Evolutionary conservation across 2,329 filamentous ascomycete species (phyloP).

Genomic region (Fusarium tanahbumbuense): DNA sequence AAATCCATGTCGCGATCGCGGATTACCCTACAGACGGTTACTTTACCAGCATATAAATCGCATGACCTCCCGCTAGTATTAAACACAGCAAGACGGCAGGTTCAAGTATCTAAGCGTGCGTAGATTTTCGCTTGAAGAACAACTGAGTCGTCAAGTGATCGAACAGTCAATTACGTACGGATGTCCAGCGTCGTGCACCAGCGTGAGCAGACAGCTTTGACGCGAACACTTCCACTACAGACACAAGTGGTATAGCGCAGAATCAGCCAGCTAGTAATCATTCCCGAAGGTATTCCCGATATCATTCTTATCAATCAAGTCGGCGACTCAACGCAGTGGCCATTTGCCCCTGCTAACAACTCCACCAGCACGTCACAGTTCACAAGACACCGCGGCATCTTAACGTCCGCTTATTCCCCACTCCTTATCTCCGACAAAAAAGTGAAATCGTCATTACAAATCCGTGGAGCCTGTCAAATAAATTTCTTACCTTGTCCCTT

Average conservation of each 20-base stretch:
- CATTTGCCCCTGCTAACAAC: background rate
- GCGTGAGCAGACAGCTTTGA: too few species aligned
- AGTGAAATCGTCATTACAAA: conserved; percentile 25
- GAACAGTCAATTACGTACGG: too few species aligned
- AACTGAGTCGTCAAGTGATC: too few species aligned
- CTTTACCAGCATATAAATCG: background rate
- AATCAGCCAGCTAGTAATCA: accelerated
- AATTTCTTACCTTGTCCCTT: background rate
- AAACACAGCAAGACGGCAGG: too few species aligned
- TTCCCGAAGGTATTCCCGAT: background rate
- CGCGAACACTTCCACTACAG: too few species aligned
- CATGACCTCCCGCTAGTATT: too few species aligned
- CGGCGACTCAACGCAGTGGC: background rate
- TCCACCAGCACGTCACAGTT: background rate
- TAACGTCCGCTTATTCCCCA: background rate
- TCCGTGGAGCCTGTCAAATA: conserved; percentile 14
- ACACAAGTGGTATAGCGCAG: too few species aligned
- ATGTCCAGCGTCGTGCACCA: too few species aligned
- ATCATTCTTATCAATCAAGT: background rate
- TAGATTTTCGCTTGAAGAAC: too few species aligned
- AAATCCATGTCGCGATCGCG: background rate
- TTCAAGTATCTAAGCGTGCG: too few species aligned
- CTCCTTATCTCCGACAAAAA: conserved; percentile 23
- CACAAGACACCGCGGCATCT: conserved; percentile 24
- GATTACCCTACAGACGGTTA: background rate